Base-by-base conservation (phyloP, 2,329 filamentous ascomycete genomes). In the Fusarium sambucinum region DNA sequence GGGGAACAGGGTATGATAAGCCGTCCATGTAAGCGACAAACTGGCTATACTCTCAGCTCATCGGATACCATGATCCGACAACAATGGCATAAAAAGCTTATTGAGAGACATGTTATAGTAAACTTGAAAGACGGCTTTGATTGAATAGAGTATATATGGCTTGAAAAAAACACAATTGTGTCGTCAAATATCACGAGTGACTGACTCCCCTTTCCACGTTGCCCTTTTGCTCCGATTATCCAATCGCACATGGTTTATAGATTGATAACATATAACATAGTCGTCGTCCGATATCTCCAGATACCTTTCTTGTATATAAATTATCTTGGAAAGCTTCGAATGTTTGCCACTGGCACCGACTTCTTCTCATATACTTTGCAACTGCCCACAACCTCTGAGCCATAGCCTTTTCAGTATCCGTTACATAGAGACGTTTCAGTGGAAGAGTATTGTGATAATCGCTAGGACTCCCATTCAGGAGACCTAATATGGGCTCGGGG, bases 1-100 rank as follows among this genome's bases (percentile, higher is more conserved):
- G 41, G 57, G 47, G 27, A 62, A 30, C 32, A 62, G 48, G 57
- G 46, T 55, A 55, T n/a, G 42, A 16, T 48, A 29, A 21, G 32
- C 23, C 14, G n/a, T 21, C 12, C 32, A 16, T 17, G 16, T 35
- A 35, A 35, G 16, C 17, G 32, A 35, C 7, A 17, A 17, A 19
- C 12, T 42, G 23, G n/a, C 21, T 50, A 1, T 27, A 38, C 23
- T 16, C 32, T 38, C 8, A 8, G 23, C 13, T 25, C 2, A 38
- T 30, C 27, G 5, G 27, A 17, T 16, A 30, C 11, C 4, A 14
- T 46, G 21, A 9, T 30, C n/a, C 14, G 27, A 29, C 25, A 45
- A 16, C 5, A 30, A 29, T 6, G 21, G 11, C 11, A 44, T 19
- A 2, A 21, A 30, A 3, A n/a, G 12, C 16, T 5, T 4, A 32